phyloP scores from a whole-genome alignment of 1,284 basidiomycete species.

The Boletus albobrunnescens region DNA sequence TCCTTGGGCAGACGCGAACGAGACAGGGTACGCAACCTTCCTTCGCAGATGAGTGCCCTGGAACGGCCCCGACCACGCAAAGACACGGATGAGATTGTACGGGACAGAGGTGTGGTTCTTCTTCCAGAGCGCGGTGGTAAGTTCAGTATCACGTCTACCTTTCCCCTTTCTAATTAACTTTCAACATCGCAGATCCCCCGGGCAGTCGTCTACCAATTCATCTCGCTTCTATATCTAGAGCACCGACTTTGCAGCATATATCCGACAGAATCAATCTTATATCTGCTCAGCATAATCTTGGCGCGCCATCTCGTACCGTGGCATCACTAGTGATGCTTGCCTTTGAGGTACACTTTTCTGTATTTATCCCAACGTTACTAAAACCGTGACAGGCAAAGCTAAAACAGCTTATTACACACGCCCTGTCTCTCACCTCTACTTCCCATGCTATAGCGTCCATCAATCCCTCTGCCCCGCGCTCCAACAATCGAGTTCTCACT shows the following conservation, averaged over 20 bases:
- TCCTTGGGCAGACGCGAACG: conserved; percentile 69
- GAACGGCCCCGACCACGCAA: conserved; percentile 42
- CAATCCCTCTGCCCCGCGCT: conserved; percentile 50
- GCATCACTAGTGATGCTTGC: conserved; percentile 69
- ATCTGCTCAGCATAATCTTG: conserved; percentile 69
- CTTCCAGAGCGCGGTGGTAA: conserved; percentile 61
- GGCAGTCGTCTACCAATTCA: conserved; percentile 68
- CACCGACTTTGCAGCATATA: conserved; percentile 72
- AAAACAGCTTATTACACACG: conserved; percentile 76
- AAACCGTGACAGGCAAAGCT: conserved; percentile 57
- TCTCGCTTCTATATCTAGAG: conserved; percentile 63
- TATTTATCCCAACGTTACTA: conserved; percentile 1
- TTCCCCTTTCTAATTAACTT: neutral
- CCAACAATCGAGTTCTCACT: conserved; percentile 53
- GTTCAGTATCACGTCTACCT: conserved; percentile 12
- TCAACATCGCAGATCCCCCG: conserved; percentile 49
- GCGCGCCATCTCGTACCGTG: conserved; percentile 56
- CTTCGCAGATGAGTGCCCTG: conserved; percentile 38
- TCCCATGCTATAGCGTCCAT: conserved; percentile 76
- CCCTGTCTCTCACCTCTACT: conserved; percentile 68
- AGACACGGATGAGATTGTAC: conserved; percentile 61
- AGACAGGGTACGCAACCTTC: conserved; percentile 58
- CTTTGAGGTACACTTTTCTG: conserved; percentile 51
- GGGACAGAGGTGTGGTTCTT: conserved; percentile 64
- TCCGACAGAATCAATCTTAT: conserved; percentile 75